Conservation (phyloP, 1,139 yeast species). For the Arxiozyma telluris region DNA sequence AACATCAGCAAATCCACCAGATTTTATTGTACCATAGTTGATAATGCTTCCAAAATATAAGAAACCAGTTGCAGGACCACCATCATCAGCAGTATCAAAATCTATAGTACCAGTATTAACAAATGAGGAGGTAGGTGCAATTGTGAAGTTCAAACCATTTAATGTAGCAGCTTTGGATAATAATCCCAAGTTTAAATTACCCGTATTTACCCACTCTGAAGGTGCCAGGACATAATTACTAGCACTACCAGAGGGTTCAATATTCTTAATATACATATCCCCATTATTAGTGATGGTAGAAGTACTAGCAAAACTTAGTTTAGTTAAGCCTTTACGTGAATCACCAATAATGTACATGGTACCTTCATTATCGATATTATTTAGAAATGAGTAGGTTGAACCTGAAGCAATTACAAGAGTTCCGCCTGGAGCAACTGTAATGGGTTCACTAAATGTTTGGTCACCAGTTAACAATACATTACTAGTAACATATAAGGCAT, state of each 20-base stretch:
- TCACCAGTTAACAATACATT: background rate
- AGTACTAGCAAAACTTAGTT: background rate
- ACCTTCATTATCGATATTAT: background rate
- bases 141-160: background rate
- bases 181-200: background rate
- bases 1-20: background rate
- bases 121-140: slow-evolving; percentile 1
- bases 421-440: background rate
- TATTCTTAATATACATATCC: background rate
- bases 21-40: background rate
- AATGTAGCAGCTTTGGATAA: background rate
- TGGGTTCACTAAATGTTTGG: slow-evolving; percentile 1
- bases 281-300: background rate
- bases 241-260: background rate
- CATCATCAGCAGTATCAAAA: background rate
- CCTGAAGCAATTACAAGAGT: background rate
- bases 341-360: slow-evolving; percentile 1
- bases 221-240: slow-evolving; percentile 1
- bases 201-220: background rate
- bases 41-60: background rate
- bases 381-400: background rate
- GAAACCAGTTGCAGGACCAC: background rate
- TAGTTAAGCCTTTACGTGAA: background rate
- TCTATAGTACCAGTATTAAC: slow-evolving; percentile 1
- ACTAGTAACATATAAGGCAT: background rate